Evolutionary conservation across 208 protist species (phyloP), one percentile per base, ranked within the genome.

Genomic region (Herpetomonas samuelpessoai): DNA sequence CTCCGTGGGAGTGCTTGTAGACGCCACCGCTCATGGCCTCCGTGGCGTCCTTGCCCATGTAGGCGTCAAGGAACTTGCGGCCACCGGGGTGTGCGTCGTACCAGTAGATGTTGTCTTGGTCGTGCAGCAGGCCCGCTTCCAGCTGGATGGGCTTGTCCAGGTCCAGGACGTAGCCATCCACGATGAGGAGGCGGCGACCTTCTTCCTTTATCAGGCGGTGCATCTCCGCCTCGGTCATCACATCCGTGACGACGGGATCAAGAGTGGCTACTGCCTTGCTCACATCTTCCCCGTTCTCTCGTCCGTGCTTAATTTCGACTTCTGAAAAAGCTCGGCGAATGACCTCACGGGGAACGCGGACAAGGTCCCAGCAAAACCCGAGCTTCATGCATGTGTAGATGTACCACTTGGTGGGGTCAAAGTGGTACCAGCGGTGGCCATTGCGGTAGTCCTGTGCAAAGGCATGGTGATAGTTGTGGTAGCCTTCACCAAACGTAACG

Each of bases 401-500:
- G 44, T 81, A 61, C 84, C 83, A 93, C 70, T 96, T 95, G 57
- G 90, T 95, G 22, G 90, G 90, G 76, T 97, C 91, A 68, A 79
- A 96, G 70, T 95, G 80, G 71, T 89, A 93, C 78, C 81, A 95
- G 66, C 85, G 83, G 62, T 94, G 79, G 61, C 88, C 88, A 62
- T 94, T 95, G 56, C 88, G 77, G 68, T 96, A 97, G 73, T 96
- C 91, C 48, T 93, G 73, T 9, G 89, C 77, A 58, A 97, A 97
- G 58, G 88, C 87, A 71, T 97, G 93, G 65, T 97, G 93, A 73
- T 91, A 96, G 75, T 97, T 95, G 81, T 97, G 90, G 74, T 93
- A 96, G 52, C 92, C 92, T 73, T 97, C 92, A 30, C 90, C 90
- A 58, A 96, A 83, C 10, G 91, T 89, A 50, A 89, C 61, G 22